Conservation (phyloP, 2,329 filamentous ascomycete genomes). For the Leptosphaerulina australis region DNA sequence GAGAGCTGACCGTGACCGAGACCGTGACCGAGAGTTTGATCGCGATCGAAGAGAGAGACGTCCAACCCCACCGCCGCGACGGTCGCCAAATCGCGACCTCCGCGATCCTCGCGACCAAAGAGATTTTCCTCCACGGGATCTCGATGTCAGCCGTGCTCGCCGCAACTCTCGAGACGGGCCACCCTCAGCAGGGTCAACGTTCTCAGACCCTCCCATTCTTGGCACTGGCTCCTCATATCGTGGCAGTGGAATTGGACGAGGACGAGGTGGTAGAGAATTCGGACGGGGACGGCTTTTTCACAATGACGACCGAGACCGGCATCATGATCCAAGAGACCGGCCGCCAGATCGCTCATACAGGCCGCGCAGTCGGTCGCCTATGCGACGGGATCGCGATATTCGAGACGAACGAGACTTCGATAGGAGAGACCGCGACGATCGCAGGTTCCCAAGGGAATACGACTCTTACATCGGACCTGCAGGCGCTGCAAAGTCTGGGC, state of each 20-base stretch:
- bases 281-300: slow-evolving; percentile 55
- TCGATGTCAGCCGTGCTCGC: slow-evolving; percentile 70
- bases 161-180: slow-evolving; percentile 75
- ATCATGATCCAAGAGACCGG: slow-evolving; percentile 51
- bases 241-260: slow-evolving; percentile 60
- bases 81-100: slow-evolving; percentile 65
- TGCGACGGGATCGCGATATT: slow-evolving; percentile 57
- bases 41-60: slow-evolving; percentile 65
- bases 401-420: slow-evolving; percentile 50
- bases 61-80: slow-evolving; percentile 63
- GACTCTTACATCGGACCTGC: slow-evolving; percentile 50
- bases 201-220: slow-evolving; percentile 68
- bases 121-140: slow-evolving; percentile 64
- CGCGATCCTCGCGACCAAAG: slow-evolving; percentile 68
- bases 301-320: slow-evolving; percentile 56
- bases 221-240: slow-evolving; percentile 58
- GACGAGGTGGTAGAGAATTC: slow-evolving; percentile 56
- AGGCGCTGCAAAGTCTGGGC: slow-evolving; percentile 36
- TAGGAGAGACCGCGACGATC: slow-evolving; percentile 49
- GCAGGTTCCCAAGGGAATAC: slow-evolving; percentile 54
- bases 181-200: slow-evolving; percentile 71
- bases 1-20: slow-evolving; percentile 58
- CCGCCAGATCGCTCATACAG: slow-evolving; percentile 57
- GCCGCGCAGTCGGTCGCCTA: slow-evolving; percentile 67
- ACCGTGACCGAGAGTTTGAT: slow-evolving; percentile 61